A percentile compares a stretch with the other conserved stretches of the same genome.
Conservation (phyloP, 306 rosid genomes). For the Lathyrus aphaca region DNA sequence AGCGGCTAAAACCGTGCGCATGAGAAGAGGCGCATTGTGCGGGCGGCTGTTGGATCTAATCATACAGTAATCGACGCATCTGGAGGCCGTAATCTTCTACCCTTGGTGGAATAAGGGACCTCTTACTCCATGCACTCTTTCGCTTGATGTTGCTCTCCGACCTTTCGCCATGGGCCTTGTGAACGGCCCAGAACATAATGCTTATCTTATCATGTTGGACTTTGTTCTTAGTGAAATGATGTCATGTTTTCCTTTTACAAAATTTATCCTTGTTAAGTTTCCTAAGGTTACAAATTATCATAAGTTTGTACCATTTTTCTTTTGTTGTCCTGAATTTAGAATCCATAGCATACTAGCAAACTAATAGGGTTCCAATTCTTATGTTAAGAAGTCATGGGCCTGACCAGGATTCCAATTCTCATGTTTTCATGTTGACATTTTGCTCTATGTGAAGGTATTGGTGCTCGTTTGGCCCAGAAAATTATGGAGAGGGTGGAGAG, state of each 20-base stretch:
- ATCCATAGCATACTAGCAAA: slow-evolving; percentile 18
- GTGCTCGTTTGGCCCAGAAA: slow-evolving; percentile 98
- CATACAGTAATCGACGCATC: no score
- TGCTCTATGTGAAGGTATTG: slow-evolving; percentile 67
- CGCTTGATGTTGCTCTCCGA: no score
- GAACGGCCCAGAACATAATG: background rate
- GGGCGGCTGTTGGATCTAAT: no score
- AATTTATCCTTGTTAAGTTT: slow-evolving; percentile 16
- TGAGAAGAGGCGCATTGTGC: no score
- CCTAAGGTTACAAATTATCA: slow-evolving; percentile 18
- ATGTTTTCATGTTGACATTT: slow-evolving; percentile 21
- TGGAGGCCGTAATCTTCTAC: no score
- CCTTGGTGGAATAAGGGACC: no score
- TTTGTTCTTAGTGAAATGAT: slow-evolving; percentile 34
- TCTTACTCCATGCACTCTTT: no score
- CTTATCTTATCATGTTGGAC: slow-evolving; percentile 30
- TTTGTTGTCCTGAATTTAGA: slow-evolving; percentile 24
- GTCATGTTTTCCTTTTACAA: background rate
- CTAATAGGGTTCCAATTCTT: slow-evolving; percentile 2
- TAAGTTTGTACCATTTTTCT: slow-evolving; percentile 16
- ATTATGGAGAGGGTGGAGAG: slow-evolving; percentile 92
- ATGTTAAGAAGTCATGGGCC: background rate
- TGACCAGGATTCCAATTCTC: slow-evolving; percentile 19
- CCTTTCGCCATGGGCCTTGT: no score
- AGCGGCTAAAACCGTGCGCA: no score